Conservation (phyloP, 2,329 filamentous ascomycete genomes). For the Chrysoporthe austroafricana region DNA sequence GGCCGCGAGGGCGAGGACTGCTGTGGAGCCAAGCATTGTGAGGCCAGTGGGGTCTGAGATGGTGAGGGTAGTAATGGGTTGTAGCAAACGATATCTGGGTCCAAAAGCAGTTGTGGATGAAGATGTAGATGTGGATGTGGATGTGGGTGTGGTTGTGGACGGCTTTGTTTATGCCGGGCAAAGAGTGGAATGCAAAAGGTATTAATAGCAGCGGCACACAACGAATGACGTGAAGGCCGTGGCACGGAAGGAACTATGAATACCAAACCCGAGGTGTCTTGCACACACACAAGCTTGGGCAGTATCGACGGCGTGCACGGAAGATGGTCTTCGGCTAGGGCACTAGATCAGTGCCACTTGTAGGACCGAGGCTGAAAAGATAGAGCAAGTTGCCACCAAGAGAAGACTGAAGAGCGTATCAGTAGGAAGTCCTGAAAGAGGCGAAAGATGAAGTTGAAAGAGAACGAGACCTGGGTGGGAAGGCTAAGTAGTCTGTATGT, state of each 20-base stretch:
- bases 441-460: not conserved
- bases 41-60: not conserved
- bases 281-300: not conserved
- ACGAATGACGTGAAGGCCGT: not conserved
- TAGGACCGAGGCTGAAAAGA: not conserved
- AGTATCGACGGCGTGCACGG: not conserved
- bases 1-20: conserved; percentile 22
- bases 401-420: not conserved
- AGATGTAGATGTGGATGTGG: not conserved
- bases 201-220: not conserved
- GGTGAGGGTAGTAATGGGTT: not conserved
- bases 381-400: not conserved
- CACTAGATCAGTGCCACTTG: not conserved
- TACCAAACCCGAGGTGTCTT: not conserved
- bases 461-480: no score
- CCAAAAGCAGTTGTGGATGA: not conserved
- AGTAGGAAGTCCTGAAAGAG: not conserved
- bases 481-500: not conserved
- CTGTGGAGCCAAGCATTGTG: conserved; percentile 23
- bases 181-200: not conserved
- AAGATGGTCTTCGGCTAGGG: no score
- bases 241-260: conserved; percentile 1
- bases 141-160: not conserved
- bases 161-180: not conserved
- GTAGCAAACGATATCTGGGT: not conserved